These are phyloP conservation scores for Capillidium heterosporum DNA, from an alignment of 371 early-diverging fungal species.

Conservation along the genomic window DNA sequence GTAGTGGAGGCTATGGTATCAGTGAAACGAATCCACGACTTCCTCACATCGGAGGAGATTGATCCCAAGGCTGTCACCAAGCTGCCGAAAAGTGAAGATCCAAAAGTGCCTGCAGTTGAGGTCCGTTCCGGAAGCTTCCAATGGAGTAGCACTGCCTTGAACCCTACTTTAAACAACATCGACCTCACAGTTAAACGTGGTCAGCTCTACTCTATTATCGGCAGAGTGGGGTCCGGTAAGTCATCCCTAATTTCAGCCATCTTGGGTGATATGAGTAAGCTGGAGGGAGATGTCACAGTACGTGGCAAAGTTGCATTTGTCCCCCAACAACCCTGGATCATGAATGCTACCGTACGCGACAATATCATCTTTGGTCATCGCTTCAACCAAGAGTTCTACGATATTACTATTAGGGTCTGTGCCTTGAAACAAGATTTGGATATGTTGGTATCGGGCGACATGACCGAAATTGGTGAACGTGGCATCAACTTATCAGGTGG, in stretches of 20 bases:
- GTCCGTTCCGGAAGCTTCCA: conserved; percentile 28
- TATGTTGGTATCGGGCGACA: conserved; percentile 64
- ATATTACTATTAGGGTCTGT: conserved; percentile 22
- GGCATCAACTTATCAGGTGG: conserved; percentile 84
- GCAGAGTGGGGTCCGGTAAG: conserved; percentile 78
- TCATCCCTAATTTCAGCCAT: conserved; percentile 63
- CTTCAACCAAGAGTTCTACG: conserved; percentile 57
- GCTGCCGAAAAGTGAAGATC: conserved; percentile 14
- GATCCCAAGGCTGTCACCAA: conserved; percentile 30
- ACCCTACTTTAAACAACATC: conserved; percentile 38
- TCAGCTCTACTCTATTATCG: conserved; percentile 58
- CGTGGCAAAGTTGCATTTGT: conserved; percentile 79
- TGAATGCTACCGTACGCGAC: conserved; percentile 76
- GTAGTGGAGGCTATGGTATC: conserved; percentile 70
- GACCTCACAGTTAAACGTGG: conserved; percentile 39
- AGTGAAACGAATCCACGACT: conserved; percentile 50
- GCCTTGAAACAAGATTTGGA: conserved; percentile 56
- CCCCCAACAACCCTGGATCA: conserved; percentile 84
- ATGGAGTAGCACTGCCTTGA: conserved; percentile 27
- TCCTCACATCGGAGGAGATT: conserved; percentile 55
- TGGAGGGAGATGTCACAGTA: conserved; percentile 40
- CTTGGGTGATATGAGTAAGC: conserved; percentile 70
- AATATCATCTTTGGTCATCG: conserved; percentile 83
- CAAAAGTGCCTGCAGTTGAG: conserved; percentile 11
- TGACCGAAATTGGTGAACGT: conserved; percentile 86